A percentile compares a stretch with the other conserved stretches of the same genome.
Conservation (phyloP, 208 protist species). For the Trypanosoma grayi region DNA sequence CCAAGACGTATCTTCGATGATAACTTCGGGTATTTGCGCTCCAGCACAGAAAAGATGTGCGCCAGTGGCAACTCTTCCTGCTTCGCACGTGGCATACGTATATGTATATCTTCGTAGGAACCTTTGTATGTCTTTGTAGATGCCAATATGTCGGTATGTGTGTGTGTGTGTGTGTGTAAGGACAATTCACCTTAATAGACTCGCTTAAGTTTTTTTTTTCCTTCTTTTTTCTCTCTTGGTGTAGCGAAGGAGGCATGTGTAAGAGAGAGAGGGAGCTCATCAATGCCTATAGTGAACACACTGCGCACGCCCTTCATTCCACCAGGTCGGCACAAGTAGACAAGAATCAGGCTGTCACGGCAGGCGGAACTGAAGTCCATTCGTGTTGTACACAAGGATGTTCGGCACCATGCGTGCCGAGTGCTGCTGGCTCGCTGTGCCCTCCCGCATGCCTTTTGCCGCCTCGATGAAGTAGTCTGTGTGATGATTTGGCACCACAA, state of each 20-base stretch:
- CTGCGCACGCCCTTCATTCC: neutral
- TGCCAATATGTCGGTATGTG: too few relatives aligned
- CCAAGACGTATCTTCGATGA: constrained; percentile 25
- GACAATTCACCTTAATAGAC: too few relatives aligned
- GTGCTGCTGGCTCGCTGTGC: neutral
- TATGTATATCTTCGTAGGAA: neutral
- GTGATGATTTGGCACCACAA: constrained; percentile 39
- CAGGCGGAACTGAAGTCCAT: constrained; percentile 13
- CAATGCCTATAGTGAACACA: neutral
- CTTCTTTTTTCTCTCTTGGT: too few relatives aligned
- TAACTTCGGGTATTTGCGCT: constrained; percentile 50
- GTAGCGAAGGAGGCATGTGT: too few relatives aligned
- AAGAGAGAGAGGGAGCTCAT: too few relatives aligned
- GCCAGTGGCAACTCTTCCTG: constrained; percentile 3
- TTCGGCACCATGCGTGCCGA: neutral
- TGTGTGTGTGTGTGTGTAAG: too few relatives aligned
- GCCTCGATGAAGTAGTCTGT: constrained; percentile 25
- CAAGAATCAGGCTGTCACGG: neutral
- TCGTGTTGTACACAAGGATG: constrained; percentile 17
- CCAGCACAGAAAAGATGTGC: constrained; percentile 36
- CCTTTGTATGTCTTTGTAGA: neutral
- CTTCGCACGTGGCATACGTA: neutral
- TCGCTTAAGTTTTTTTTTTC: neutral
- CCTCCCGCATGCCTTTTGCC: neutral
- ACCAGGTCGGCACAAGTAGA: neutral